Percentiles rank a stretch among this genome's conserved stretches.
phyloP scores from a whole-genome alignment of 257 asterid species.

The Scutellaria galericulata region DNA sequence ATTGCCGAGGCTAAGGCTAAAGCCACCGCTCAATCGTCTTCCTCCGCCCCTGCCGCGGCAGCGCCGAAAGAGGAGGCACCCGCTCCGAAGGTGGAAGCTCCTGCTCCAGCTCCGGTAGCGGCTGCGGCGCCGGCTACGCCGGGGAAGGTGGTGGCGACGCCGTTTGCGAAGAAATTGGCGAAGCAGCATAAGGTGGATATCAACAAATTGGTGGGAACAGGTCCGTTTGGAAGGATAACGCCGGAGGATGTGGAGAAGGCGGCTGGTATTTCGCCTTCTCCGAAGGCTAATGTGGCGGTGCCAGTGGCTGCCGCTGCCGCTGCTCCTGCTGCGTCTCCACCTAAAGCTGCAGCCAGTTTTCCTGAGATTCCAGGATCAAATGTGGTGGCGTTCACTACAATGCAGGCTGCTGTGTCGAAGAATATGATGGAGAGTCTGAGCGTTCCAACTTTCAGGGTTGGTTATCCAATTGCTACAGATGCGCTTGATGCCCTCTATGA shows the following conservation, averaged over 20 bases:
- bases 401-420: conserved; percentile 85
- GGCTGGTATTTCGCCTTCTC: conserved; percentile 62
- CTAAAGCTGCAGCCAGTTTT: conserved; percentile 49
- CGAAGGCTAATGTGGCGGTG: conserved; percentile 43
- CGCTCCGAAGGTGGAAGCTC: conserved; percentile 39
- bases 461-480: conserved; percentile 67
- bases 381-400: conserved; percentile 72
- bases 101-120: conserved; percentile 38
- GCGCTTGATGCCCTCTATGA: conserved; percentile 77
- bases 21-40: conserved; percentile 49
- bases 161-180: conserved; percentile 88
- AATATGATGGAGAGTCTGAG: conserved; percentile 81
- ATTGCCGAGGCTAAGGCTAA: conserved; percentile 69
- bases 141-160: conserved; percentile 54
- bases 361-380: conserved; percentile 71
- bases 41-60: conserved; percentile 34
- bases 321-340: conserved; percentile 41
- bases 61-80: conserved; percentile 36
- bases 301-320: conserved; percentile 32
- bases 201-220: conserved; percentile 67
- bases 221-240: conserved; percentile 86
- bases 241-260: conserved; percentile 94
- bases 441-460: conserved; percentile 84
- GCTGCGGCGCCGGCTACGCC: conserved; percentile 45
- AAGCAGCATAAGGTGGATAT: conserved; percentile 81